Evolutionary conservation across 345 rosid genomes (phyloP).

Genomic region (Geranium brycei): DNA sequence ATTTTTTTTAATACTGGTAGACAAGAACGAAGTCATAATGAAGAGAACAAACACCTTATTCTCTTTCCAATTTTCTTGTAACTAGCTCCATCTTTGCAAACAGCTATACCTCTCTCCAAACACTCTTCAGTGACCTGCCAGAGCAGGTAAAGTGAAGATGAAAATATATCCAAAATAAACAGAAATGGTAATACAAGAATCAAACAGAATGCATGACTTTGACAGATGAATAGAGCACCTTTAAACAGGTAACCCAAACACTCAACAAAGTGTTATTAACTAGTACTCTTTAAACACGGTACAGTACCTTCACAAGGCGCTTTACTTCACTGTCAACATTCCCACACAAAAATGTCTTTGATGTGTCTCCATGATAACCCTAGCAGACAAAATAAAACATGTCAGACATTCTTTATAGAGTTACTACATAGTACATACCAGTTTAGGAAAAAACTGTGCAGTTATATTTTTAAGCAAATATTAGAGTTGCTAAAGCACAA

Average conservation of each 20-base stretch:
- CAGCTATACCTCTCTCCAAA: slow-evolving; percentile 79
- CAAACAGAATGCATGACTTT: neutral
- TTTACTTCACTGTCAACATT: slow-evolving; percentile 37
- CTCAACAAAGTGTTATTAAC: neutral
- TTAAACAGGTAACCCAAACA: neutral
- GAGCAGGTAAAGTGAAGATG: neutral
- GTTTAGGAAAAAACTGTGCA: neutral
- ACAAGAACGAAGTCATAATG: neutral
- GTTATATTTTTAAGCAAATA: no score
- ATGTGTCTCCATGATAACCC: slow-evolving; percentile 98
- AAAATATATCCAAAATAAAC: neutral
- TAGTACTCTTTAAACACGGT: neutral
- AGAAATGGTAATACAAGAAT: neutral
- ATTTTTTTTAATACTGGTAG: neutral
- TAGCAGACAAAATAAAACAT: slow-evolving; percentile 16
- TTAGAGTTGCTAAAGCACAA: neutral
- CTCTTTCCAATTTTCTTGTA: slow-evolving; percentile 85
- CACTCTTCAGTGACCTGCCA: slow-evolving; percentile 79
- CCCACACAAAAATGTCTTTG: slow-evolving; percentile 78
- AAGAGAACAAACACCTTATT: slow-evolving; percentile 43
- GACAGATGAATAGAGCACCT: neutral
- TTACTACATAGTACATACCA: neutral
- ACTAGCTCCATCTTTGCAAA: slow-evolving; percentile 89
- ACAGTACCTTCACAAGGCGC: slow-evolving; percentile 54
- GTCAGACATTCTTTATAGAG: neutral